Conservation (phyloP, 176 grass and related monocot genomes). For the Saccharum officinarum region DNA sequence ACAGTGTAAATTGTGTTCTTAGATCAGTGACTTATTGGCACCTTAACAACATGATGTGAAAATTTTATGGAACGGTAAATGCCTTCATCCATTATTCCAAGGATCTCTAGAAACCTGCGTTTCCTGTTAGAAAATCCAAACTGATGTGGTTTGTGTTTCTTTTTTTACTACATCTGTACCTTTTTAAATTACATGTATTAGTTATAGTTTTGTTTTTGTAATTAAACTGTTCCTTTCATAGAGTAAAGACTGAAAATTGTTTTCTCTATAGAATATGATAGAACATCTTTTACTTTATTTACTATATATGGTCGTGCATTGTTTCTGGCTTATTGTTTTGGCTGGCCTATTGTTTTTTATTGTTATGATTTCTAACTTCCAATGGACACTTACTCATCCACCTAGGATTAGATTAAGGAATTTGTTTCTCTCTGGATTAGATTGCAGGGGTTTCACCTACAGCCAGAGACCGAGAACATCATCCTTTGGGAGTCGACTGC, state of each 20-base stretch:
- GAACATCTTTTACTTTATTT: background rate
- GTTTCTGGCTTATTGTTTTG: background rate
- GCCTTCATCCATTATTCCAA: background rate
- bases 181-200: background rate
- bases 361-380: background rate
- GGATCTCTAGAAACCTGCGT: background rate
- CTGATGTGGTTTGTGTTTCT: background rate
- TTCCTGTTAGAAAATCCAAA: slow-evolving; percentile 6
- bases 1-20: background rate
- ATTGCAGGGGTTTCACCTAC: too few relatives aligned
- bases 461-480: too few relatives aligned
- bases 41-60: background rate
- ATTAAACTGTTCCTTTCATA: background rate
- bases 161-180: background rate
- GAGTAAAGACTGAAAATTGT: background rate
- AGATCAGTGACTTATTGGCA: slow-evolving; percentile 16
- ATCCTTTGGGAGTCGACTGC: too few relatives aligned
- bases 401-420: too few relatives aligned
- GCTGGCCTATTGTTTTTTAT: background rate
- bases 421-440: too few relatives aligned
- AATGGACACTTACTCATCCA: background rate
- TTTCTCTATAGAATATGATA: background rate
- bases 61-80: background rate
- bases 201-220: slow-evolving; percentile 3
- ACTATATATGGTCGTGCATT: background rate